Evolutionary conservation across 108 stramenopile genomes (phyloP).

Genomic region (Parmales sp.): DNA sequence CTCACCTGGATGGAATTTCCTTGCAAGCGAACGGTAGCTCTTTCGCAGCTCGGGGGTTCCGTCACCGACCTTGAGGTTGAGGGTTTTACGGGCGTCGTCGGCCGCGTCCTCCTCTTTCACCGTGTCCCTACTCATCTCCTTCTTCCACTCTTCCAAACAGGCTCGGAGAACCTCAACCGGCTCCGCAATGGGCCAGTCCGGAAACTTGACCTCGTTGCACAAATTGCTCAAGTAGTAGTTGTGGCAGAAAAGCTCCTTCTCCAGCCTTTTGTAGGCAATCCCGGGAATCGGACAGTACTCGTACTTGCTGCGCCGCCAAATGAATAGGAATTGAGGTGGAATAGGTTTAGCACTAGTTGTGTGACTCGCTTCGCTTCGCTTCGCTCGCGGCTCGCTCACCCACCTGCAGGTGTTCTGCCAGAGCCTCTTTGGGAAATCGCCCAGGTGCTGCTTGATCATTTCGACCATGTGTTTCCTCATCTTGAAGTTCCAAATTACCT

Average conservation of each 20-base stretch:
- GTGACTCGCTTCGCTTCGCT: too few species aligned
- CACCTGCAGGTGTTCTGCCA: constrained; percentile 55
- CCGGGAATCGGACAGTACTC: constrained; percentile 68
- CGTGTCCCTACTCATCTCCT: constrained; percentile 42
- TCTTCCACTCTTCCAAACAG: constrained; percentile 52
- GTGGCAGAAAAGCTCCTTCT: constrained; percentile 63
- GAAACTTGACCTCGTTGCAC: constrained; percentile 61
- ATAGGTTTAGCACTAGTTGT: too few species aligned
- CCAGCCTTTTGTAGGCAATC: constrained; percentile 50
- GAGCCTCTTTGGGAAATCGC: constrained; percentile 65
- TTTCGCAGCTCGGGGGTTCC: constrained; percentile 44
- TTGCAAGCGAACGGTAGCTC: constrained; percentile 31
- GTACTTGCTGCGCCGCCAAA: too few species aligned
- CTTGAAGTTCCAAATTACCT: constrained; percentile 69
- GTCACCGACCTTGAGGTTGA: constrained; percentile 41
- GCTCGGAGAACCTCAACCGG: constrained; percentile 58
- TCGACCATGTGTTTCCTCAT: constrained; percentile 62
- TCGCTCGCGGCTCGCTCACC: too few species aligned
- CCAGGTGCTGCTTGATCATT: constrained; percentile 65
- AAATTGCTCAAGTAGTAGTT: constrained; percentile 66
- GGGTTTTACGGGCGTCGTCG: constrained; percentile 35
- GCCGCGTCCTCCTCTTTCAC: constrained; percentile 36
- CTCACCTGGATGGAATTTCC: constrained; percentile 67
- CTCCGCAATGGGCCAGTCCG: constrained; percentile 64
- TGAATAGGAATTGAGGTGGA: too few species aligned